Evolutionary conservation across 768 basidiomycete genomes (phyloP), one percentile per base, ranked within the genome.

Genomic region (Pleurotus tuber-regium): DNA sequence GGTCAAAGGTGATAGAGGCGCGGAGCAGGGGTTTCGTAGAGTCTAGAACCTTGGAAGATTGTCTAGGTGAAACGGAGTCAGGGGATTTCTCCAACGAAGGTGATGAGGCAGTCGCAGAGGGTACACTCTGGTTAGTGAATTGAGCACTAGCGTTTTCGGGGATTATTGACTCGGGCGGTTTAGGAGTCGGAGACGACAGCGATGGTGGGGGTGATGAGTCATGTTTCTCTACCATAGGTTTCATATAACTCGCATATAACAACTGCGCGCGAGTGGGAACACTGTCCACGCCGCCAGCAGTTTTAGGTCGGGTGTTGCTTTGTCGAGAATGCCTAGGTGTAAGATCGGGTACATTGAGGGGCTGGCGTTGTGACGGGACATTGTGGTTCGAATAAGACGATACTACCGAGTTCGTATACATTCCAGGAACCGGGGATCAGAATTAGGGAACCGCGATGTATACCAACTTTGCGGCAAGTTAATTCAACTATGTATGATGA

Each of bases 171-270:
- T 29, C 43, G 43, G 24, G 25, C 10, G 43, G 16, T n/a, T 10
- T 25, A 19, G 12, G 4, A 19, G 46, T n/a, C n/a, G n/a, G 21
- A 7, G 46, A 16, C 19, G 31, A 12, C 24, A 31, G 29, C n/a
- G 46, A 30, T 6, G 46, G 46, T 10, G 46, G 23, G n/a, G 29
- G 10, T 9, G 46, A 14, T 11, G 25, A 16, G 29, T 16, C 43
- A 14, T 47, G n/a, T 11, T 21, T 33, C 18, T 28, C 46, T 21
- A 21, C n/a, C 19, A 16, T 2, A 21, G 46, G 31, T 12, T 48
- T 28, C 31, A 31, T 48, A 31, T 48, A 48, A n/a, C 46, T 48
- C 12, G 46, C 46, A 35, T 48, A 48, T 9, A 48, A 30, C 31
- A 48, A 18, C 23, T 48, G 29, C 8, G 46, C 46, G 23, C 46